phyloP scores from a whole-genome alignment of 2,329 filamentous ascomycete genomes.

The Fusarium buharicum region DNA sequence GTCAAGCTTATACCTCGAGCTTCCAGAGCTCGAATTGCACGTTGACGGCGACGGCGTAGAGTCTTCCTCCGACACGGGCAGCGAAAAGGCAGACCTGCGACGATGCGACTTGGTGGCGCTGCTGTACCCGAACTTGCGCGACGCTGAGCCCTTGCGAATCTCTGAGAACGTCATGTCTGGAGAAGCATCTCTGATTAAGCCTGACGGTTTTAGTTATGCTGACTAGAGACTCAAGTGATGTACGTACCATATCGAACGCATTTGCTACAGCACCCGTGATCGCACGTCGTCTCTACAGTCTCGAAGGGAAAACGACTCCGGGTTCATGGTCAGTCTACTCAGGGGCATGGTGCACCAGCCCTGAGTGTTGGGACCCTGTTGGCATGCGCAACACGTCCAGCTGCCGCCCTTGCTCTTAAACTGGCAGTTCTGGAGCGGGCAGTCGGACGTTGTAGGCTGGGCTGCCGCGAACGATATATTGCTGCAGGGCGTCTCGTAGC shows the following conservation, averaged over 20 bases:
- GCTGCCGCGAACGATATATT: slow-evolving; percentile 60
- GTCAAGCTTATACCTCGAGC: slow-evolving; percentile 45
- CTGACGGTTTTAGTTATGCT: slow-evolving; percentile 36
- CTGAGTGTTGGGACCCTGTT: slow-evolving; percentile 60
- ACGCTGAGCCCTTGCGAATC: slow-evolving; percentile 51
- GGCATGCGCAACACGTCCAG: slow-evolving; percentile 66
- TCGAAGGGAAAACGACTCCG: slow-evolving; percentile 50
- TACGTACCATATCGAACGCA: slow-evolving; percentile 57
- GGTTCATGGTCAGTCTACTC: slow-evolving; percentile 47
- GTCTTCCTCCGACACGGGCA: slow-evolving; percentile 25
- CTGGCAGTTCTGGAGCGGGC: slow-evolving; percentile 62
- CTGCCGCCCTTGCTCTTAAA: slow-evolving; percentile 60
- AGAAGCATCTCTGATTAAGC: slow-evolving; percentile 47
- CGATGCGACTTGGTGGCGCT: slow-evolving; percentile 47
- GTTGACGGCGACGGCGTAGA: slow-evolving; percentile 37
- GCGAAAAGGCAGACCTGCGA: slow-evolving; percentile 46
- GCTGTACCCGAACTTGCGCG: slow-evolving; percentile 52
- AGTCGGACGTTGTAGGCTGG: slow-evolving; percentile 57
- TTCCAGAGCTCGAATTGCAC: slow-evolving; percentile 37
- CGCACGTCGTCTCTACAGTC: slow-evolving; percentile 56
- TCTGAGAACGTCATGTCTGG: slow-evolving; percentile 53
- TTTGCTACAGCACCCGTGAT: slow-evolving; percentile 63
- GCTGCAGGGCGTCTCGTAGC: slow-evolving; percentile 61
- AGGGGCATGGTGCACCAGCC: slow-evolving; percentile 63
- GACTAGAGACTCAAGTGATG: background rate